Evolutionary conservation across 805 yeast genomes (phyloP), one percentile per base, ranked within the genome.

Genomic region (Starmerella bacillaris): DNA sequence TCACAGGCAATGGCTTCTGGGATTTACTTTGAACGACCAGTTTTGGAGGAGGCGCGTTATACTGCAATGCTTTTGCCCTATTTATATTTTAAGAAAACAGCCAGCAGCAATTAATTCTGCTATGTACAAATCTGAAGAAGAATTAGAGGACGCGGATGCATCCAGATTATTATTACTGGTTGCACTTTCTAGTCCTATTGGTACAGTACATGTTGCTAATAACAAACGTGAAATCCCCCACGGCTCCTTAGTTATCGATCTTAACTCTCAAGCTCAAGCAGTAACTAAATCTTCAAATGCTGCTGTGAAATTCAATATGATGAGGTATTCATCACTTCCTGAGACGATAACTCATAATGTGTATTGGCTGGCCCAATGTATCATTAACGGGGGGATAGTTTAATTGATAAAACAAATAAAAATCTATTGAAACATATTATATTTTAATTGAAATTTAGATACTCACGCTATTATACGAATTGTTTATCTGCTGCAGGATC

Each of bases 311-410:
- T 33, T 21, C 33, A 38, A 37, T 17, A 17, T 41, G 36, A 32
- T 33, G 26, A 27, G 33, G 17, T 39, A 41, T 28, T 42, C 40
- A 11, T 29, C 39, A 1, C 35, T 38, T 2, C 43, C 38, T n/a
- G 12, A 32, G 11, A 42, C 46, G 2, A 21, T 43, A 4, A 29
- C 36, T 3, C 42, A 39, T 27, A 42, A 35, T 33, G 39, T 46
- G 6, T 51, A 51, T 17, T 55, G 59, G 58, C 38, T 55, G 16
- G 40, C 49, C 15, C 55, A 51, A 24, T 46, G 54, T 31, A 36
- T 54, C 18, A 50, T 55, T 7, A 50, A 47, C 39, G 51, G 53
- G 21, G 38, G 48, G 22, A 24, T 52, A 2, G 47, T 54, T 1
- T 51, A 34, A 30, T 15, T 12, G 11, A 27, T 8, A n/a, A n/a